These are phyloP conservation scores for Litsea cubeba DNA, from an alignment of 164 flowering plant genomes.

Conservation along the genomic window DNA sequence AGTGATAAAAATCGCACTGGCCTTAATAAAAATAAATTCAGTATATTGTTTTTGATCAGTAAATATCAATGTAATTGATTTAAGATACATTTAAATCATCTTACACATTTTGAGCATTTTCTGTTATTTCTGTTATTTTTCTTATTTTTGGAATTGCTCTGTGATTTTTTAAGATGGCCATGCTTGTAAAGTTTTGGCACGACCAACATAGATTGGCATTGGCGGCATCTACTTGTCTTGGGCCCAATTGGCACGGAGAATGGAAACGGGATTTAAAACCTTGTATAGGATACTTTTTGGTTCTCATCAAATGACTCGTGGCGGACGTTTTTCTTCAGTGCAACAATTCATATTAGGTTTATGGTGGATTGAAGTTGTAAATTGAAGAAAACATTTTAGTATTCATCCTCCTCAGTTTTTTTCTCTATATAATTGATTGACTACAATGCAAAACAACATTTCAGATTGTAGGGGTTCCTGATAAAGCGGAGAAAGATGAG, in stretches of 20 bases:
- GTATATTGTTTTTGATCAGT: too few species aligned
- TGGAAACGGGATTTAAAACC: too few species aligned
- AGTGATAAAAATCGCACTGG: too few species aligned
- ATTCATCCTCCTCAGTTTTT: not conserved
- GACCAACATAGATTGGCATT: not conserved
- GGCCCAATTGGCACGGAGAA: not conserved
- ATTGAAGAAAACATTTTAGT: not conserved
- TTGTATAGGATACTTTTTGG: too few species aligned
- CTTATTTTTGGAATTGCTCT: too few species aligned
- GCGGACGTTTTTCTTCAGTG: too few species aligned
- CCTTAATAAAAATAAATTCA: too few species aligned
- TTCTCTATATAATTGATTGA: not conserved
- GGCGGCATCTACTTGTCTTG: not conserved
- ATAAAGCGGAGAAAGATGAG: slow-evolving; percentile 85
- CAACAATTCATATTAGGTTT: not conserved
- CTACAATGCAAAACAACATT: slow-evolving; percentile 4
- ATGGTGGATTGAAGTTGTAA: not conserved
- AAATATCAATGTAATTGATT: too few species aligned
- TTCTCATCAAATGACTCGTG: not conserved
- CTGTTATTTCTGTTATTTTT: too few species aligned
- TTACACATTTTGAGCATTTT: too few species aligned
- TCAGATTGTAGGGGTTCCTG: slow-evolving; percentile 77
- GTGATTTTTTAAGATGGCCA: too few species aligned
- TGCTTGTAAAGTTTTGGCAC: not conserved
- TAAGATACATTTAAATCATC: too few species aligned